Evolutionary conservation across 768 basidiomycete genomes (phyloP), one percentile per base, ranked within the genome.

Genomic region (Chalciporus chontae): DNA sequence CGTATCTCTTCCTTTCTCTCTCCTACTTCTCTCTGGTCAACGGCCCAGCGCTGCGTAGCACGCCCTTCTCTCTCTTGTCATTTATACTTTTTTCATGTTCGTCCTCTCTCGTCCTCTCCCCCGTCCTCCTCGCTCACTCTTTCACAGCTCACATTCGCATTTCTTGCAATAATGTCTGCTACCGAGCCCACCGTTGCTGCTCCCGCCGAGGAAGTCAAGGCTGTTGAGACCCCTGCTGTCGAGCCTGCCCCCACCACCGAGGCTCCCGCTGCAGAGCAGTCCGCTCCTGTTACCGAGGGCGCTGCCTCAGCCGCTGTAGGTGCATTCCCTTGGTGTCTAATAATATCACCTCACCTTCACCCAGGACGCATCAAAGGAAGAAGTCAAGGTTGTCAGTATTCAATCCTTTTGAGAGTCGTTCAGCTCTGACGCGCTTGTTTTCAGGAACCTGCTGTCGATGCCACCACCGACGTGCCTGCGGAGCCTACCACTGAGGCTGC

Each of bases 111-210:
- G 10, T 40, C 32, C 53, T 54, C 42, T 47, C 47, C 51, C 44
- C 19, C 27, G 6, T 38, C 1, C 27, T 37, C 31, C 13, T 41
- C 31, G 49, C 60, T 13, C 51, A 23, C 24, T 51, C 48, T 43
- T 57, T 49, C 39, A 23, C 67, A 83, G 80, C 80, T 78, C 78
- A 76, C 59, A 69, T 73, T 76, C 74, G 71, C 68, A 72, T 67
- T 71, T 73, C 71, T 66, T 74, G 71, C 73, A 73, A 81, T 90
- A 89, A 91, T 93, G 88, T 90, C 90, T 77, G 79, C 85, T 71
- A 68, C 84, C 63, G 86, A 84, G 71, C 69, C 72, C 65, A 62
- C 74, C 66, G 73, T 73, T 64, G 75, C 65, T 60, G 71, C 62
- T 43, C 63, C 74, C 67, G 69, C 72, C 49, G 82, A 83, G 70